A percentile compares a stretch with the other conserved stretches of the same genome.
These are phyloP conservation scores for Teunomyces pallodes DNA, from an alignment of 805 yeast species.

Conservation along the genomic window DNA sequence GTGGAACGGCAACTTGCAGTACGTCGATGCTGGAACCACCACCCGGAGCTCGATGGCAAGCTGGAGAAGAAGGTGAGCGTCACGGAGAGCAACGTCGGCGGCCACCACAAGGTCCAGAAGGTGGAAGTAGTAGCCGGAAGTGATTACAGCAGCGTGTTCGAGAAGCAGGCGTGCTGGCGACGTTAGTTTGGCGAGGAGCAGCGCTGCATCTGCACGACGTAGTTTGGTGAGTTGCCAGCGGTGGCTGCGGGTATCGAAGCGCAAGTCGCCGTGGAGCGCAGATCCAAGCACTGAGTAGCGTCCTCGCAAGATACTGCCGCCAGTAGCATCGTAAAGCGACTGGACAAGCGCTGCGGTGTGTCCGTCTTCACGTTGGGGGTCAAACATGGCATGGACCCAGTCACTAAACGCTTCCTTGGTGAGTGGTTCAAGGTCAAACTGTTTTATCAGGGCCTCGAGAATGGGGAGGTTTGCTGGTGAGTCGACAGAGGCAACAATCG, in stretches of 20 bases:
- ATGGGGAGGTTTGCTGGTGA: too few species aligned
- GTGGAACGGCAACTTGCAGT: constrained; percentile 49
- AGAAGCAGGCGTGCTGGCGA: constrained; percentile 20
- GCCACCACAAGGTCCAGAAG: constrained; percentile 39
- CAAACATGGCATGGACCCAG: background rate
- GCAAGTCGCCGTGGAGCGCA: background rate
- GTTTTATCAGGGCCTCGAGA: background rate
- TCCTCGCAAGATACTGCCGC: constrained; percentile 17
- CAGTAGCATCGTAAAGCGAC: constrained; percentile 10
- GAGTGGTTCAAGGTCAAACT: background rate
- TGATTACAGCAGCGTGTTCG: constrained; percentile 43
- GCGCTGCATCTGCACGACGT: constrained; percentile 1
- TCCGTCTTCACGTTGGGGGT: background rate
- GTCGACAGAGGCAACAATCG: constrained; percentile 7
- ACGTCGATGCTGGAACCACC: constrained; percentile 38
- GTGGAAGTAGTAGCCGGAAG: constrained; percentile 32
- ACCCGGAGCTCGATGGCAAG: constrained; percentile 31
- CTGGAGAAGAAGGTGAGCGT: constrained; percentile 30
- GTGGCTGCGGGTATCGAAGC: background rate
- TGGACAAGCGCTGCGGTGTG: background rate
- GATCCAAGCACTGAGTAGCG: constrained; percentile 10
- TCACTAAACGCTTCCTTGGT: background rate
- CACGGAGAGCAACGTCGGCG: constrained; percentile 29
- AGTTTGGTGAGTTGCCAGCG: too few species aligned
- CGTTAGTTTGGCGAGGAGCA: constrained; percentile 8